A percentile compares a stretch with the other conserved stretches of the same genome.
Conservation (phyloP, 495 filamentous ascomycete species). For the Penicillium turbatum region DNA sequence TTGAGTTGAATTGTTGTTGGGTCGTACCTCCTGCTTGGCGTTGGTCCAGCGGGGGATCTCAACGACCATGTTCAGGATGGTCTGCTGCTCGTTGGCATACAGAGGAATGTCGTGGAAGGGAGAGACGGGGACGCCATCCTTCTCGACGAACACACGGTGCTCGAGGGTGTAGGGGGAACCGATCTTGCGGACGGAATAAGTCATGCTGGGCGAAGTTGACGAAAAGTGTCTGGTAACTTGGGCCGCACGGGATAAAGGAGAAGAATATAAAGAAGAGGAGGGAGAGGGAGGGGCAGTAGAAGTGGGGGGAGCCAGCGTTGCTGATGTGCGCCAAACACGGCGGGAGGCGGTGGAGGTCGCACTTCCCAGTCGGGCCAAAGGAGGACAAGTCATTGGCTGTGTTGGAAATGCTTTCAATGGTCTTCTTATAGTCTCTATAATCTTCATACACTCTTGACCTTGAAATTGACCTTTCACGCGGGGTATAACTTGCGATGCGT, state of each 20-base stretch:
- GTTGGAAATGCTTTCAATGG: neutral
- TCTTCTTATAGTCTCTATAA: neutral
- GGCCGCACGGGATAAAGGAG: conserved; percentile 31
- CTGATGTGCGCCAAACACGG: conserved; percentile 38
- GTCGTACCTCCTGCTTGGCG: conserved; percentile 89
- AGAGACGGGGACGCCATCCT: conserved; percentile 89
- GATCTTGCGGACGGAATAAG: conserved; percentile 74
- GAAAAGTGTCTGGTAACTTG: conserved; percentile 30
- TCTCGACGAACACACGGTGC: conserved; percentile 95
- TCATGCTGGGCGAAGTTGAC: conserved; percentile 36
- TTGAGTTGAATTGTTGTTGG: neutral
- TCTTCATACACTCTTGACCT: neutral
- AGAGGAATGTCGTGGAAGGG: conserved; percentile 99
- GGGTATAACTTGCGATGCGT: neutral
- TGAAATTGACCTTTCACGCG: neutral
- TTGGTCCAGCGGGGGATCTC: conserved; percentile 99
- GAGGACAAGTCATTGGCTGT: conserved; percentile 30
- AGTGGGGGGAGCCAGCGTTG: conserved; percentile 43
- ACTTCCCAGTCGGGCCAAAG: conserved; percentile 38
- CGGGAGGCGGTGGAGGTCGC: conserved; percentile 38
- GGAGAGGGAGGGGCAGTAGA: conserved; percentile 37
- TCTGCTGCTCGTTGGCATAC: conserved; percentile 91
- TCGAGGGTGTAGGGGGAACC: conserved; percentile 89
- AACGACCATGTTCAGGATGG: conserved; percentile 96
- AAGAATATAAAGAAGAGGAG: conserved; percentile 31